Percentiles rank a stretch among this genome's conserved stretches.
Evolutionary conservation across 2,329 filamentous ascomycete species (phyloP).

Genomic region (Diaporthe citriasiana): DNA sequence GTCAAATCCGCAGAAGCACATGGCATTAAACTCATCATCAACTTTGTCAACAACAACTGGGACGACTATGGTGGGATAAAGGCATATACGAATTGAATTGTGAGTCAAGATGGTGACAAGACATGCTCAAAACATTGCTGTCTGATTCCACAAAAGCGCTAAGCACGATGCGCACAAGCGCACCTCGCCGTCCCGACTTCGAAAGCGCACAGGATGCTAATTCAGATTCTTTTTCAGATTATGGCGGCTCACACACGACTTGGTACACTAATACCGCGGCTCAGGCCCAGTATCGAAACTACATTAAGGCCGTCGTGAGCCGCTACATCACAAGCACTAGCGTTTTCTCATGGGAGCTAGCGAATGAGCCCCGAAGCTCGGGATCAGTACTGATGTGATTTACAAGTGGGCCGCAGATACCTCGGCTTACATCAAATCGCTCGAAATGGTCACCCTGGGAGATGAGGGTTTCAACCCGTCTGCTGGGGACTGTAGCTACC

Average conservation of each 20-base stretch:
- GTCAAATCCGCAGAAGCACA: constrained; percentile 70
- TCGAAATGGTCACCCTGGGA: constrained; percentile 75
- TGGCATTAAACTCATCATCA: constrained; percentile 74
- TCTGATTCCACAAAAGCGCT: neutral
- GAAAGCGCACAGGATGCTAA: neutral
- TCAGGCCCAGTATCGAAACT: constrained; percentile 65
- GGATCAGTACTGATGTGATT: constrained; percentile 69
- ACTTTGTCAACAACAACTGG: constrained; percentile 80
- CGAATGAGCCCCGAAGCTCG: constrained; percentile 71
- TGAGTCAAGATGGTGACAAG: neutral
- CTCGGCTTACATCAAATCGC: constrained; percentile 71
- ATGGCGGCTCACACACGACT: constrained; percentile 62
- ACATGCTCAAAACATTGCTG: neutral
- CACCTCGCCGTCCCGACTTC: neutral
- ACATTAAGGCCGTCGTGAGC: constrained; percentile 60
- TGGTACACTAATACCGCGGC: constrained; percentile 67
- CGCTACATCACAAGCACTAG: constrained; percentile 60
- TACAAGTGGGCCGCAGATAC: constrained; percentile 70
- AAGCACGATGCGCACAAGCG: neutral
- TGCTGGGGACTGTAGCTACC: constrained; percentile 46
- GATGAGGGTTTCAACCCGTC: constrained; percentile 61
- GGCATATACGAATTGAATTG: constrained; percentile 62
- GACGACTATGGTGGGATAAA: constrained; percentile 75
- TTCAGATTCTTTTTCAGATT: constrained; percentile 53
- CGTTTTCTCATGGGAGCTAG: constrained; percentile 66